Evolutionary conservation across 345 rosid genomes (phyloP).

Genomic region (Populus euphratica): DNA sequence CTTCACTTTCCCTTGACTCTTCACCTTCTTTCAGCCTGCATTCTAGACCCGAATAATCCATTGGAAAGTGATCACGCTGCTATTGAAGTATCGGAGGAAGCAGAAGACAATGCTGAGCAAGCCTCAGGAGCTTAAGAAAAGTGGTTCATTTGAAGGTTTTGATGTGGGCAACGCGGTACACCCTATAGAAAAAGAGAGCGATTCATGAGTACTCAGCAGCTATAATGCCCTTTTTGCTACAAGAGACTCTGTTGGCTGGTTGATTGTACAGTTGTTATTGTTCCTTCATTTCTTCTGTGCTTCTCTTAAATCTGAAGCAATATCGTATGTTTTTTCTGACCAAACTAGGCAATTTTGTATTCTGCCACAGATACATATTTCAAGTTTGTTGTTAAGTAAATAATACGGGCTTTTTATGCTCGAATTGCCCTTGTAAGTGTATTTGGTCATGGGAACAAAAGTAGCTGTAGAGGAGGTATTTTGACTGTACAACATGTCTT

Average conservation of each 20-base stretch:
- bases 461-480: no score
- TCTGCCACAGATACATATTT: no score
- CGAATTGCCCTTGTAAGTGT: no score
- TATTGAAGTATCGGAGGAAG: constrained; percentile 16
- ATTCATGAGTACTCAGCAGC: not conserved
- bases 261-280: not conserved
- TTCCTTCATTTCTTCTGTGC: not conserved
- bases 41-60: not conserved
- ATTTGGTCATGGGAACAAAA: no score
- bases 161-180: not conserved
- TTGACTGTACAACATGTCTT: no score
- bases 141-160: constrained; percentile 35
- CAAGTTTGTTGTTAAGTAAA: no score
- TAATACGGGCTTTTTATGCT: no score
- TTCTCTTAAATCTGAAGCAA: not conserved
- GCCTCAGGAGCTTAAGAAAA: constrained; percentile 3
- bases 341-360: no score
- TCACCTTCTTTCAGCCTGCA: constrained; percentile 37
- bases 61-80: constrained; percentile 6
- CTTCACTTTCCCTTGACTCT: constrained; percentile 14
- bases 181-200: not conserved
- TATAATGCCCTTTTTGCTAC: not conserved
- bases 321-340: no score
- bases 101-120: not conserved
- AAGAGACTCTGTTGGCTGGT: not conserved